Conservation (phyloP, 129 eudicot species). For the Solidago caesia region DNA sequence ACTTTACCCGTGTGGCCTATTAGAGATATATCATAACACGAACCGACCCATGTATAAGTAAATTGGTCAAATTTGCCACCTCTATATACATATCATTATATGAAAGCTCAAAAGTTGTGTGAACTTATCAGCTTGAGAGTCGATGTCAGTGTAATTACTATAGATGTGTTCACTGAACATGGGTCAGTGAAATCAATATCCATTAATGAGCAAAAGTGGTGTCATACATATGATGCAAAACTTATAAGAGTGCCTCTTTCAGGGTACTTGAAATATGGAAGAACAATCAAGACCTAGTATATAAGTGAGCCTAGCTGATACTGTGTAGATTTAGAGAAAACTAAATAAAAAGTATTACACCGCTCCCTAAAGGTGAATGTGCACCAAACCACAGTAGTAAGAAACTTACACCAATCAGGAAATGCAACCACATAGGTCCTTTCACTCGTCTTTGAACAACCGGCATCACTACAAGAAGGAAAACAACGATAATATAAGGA, state of each 20-base stretch:
- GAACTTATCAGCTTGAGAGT: background rate
- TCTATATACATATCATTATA: too few species aligned
- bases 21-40: background rate
- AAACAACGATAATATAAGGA: background rate
- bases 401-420: slow-evolving; percentile 84
- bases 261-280: too few species aligned
- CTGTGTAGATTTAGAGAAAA: slow-evolving; percentile 1
- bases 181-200: too few species aligned
- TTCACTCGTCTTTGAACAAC: slow-evolving; percentile 72
- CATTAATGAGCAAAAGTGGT: too few species aligned
- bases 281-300: too few species aligned
- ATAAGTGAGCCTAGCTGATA: slow-evolving; percentile 14
- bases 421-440: slow-evolving; percentile 98
- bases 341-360: background rate
- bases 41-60: background rate
- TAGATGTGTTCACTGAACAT: too few species aligned
- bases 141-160: background rate
- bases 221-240: too few species aligned
- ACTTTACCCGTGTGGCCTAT: too few species aligned
- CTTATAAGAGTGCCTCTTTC: too few species aligned
- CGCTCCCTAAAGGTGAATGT: background rate
- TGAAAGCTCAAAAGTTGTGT: background rate
- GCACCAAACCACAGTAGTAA: background rate
- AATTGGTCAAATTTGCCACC: background rate
- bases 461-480: slow-evolving; percentile 68